phyloP scores from a whole-genome alignment of 371 early-diverging fungal genomes.

The Cokeromyces recurvatus region DNA sequence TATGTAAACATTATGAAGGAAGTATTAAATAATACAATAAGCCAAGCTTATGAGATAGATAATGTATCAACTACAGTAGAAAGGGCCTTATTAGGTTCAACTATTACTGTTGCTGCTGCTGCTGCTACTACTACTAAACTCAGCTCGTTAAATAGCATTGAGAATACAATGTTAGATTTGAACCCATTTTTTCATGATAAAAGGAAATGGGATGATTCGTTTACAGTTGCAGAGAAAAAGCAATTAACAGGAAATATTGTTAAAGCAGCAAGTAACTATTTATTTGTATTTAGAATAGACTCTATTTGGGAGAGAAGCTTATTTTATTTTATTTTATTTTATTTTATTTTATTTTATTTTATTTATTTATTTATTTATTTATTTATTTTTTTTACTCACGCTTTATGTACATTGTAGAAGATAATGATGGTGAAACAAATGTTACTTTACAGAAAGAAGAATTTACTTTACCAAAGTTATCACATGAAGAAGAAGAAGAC shows the following conservation, averaged over 20 bases:
- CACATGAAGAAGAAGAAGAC: conserved; percentile 4
- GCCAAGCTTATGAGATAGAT: too few relatives aligned
- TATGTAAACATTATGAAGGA: too few relatives aligned
- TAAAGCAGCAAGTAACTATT: conserved; percentile 28
- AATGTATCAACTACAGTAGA: too few relatives aligned
- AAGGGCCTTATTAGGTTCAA: too few relatives aligned
- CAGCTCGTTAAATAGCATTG: too few relatives aligned
- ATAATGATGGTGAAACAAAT: conserved; percentile 19
- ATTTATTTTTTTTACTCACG: conserved; percentile 1
- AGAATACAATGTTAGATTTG: too few relatives aligned
- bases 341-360: too few relatives aligned
- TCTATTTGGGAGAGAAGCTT: too few relatives aligned
- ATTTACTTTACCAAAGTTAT: not conserved
- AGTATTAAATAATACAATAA: too few relatives aligned
- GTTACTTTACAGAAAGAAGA: conserved; percentile 23
- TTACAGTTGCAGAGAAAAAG: conserved; percentile 21
- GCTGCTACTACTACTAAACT: too few relatives aligned
- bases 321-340: not conserved
- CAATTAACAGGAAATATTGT: conserved; percentile 24
- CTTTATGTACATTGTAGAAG: conserved; percentile 6
- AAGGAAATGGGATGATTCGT: conserved; percentile 26
- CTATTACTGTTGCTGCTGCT: too few relatives aligned
- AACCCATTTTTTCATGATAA: conserved; percentile 19
- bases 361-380: not conserved
- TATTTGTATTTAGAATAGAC: too few relatives aligned